phyloP scores from a whole-genome alignment of 495 filamentous ascomycete species.

The Neurospora sp. region DNA sequence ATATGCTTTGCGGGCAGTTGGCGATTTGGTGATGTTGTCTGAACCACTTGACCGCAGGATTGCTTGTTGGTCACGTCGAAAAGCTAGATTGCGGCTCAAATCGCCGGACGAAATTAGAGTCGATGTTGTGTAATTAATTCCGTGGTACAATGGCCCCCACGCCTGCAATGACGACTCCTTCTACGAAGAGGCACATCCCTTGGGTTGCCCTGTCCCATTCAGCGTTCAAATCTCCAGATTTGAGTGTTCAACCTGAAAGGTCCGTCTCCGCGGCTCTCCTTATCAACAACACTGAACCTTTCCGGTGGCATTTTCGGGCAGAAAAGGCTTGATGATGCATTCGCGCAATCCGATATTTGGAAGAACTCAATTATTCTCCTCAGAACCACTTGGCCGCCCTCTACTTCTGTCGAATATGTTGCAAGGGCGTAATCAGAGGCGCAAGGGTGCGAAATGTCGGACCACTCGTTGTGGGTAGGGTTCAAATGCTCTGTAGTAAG shows the following conservation, averaged over 20 bases:
- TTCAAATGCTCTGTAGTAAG: not conserved
- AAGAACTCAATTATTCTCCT: not conserved
- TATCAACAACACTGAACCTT: not conserved
- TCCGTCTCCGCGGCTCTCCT: not conserved
- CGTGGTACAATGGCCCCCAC: not conserved
- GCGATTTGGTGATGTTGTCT: not conserved
- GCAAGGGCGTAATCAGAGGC: not conserved
- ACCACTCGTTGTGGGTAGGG: not conserved
- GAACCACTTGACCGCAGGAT: not conserved
- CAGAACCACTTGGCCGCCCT: not conserved
- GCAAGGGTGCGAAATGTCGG: not conserved
- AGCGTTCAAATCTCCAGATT: not conserved
- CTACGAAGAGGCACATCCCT: not conserved
- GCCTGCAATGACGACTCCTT: not conserved
- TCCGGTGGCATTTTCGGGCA: not conserved
- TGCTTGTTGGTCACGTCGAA: not conserved
- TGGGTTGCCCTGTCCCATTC: not conserved
- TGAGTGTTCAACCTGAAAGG: not conserved
- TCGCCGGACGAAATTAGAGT: not conserved
- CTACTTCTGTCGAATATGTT: not conserved
- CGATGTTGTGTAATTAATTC: not conserved
- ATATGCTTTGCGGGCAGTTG: not conserved
- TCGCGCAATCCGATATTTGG: not conserved
- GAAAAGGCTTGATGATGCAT: not conserved
- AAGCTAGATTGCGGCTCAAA: not conserved